Base-by-base conservation (phyloP, 352 stramenopile genomes). In the Globisporangium solare region DNA sequence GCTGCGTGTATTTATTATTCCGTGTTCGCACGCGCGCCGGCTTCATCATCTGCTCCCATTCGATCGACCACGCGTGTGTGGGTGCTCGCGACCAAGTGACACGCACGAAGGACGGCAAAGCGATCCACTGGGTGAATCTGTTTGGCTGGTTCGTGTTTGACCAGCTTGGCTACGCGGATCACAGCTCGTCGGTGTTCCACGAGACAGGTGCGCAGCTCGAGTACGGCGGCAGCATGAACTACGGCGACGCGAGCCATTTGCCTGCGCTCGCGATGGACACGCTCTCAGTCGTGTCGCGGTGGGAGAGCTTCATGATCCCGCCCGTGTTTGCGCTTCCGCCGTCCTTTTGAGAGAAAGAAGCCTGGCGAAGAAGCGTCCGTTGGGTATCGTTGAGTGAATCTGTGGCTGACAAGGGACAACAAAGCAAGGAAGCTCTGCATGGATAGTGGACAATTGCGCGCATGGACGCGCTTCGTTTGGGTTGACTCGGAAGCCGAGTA, bases 91-190 rank as follows among this genome's bases (percentile, higher is more conserved):
- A 60, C 42, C 58, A 62, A 24, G 40, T 39, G 4, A 51, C 40
- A 2, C 55, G 66, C 49, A 76, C 63, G 14, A 66, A 65, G 37
- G 70, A 81, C 8, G 77, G 72, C 31, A 66, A 56, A n/a, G 57
- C 67, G 13, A 74, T 90, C 47, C 68, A 83, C 42, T 90, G 80
- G 80, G 77, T 83, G n/a, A 68, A 88, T 31, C 56, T 86, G 12
- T 81, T 68, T 37, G 73, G 77, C 15, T 90, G 80, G 80, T 90
- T 90, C 42, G 37, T 84, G 5, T 87, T 90, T 47, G 74, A 88
- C 37, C 76, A 71, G 31, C 66, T 69, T 1, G 64, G 61, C 35
- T 76, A 72, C 54, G 39, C 61, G 1, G 64, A 76, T 7, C 58
- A 53, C 14, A 63, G 51, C 27, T 51, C 53, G 31, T 58, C 27